phyloP scores from a whole-genome alignment of 805 yeast species.

The Isabelozyma gotoi region DNA sequence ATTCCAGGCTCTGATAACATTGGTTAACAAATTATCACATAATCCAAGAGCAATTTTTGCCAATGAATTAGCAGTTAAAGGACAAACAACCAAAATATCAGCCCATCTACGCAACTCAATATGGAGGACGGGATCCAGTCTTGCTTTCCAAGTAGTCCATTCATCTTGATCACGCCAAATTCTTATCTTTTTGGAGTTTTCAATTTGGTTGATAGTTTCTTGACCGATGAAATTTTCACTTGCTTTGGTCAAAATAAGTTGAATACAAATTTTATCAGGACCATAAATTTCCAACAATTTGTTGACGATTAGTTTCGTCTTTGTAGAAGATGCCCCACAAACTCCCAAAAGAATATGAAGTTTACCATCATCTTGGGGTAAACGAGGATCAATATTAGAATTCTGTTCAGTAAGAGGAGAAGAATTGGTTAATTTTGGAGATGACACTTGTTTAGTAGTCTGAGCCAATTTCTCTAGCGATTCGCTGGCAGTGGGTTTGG shows the following conservation, averaged over 20 bases:
- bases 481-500: slow-evolving; percentile 4
- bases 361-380: slow-evolving; percentile 54
- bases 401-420: slow-evolving; percentile 32
- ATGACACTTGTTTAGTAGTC: not conserved
- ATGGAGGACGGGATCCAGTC: slow-evolving; percentile 90
- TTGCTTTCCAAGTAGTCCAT: slow-evolving; percentile 72
- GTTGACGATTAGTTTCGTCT: slow-evolving; percentile 51
- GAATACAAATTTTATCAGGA: slow-evolving; percentile 50
- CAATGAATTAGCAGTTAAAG: slow-evolving; percentile 88
- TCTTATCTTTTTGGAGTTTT: slow-evolving; percentile 42
- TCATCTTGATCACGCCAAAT: slow-evolving; percentile 61
- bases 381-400: slow-evolving; percentile 52
- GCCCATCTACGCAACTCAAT: slow-evolving; percentile 97
- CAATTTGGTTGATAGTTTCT: slow-evolving; percentile 41
- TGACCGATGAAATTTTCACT: slow-evolving; percentile 52
- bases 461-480: slow-evolving; percentile 8
- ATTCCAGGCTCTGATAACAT: slow-evolving; percentile 94
- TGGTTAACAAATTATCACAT: slow-evolving; percentile 88
- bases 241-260: slow-evolving; percentile 53
- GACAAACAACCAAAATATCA: slow-evolving; percentile 89
- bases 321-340: slow-evolving; percentile 57
- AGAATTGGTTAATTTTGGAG: not conserved
- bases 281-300: slow-evolving; percentile 53
- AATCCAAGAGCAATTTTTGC: slow-evolving; percentile 88
- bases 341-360: slow-evolving; percentile 57